Evolutionary conservation across 768 basidiomycete species (phyloP), one percentile per base, ranked within the genome.

Genomic region (Lactarius sanguifluus): DNA sequence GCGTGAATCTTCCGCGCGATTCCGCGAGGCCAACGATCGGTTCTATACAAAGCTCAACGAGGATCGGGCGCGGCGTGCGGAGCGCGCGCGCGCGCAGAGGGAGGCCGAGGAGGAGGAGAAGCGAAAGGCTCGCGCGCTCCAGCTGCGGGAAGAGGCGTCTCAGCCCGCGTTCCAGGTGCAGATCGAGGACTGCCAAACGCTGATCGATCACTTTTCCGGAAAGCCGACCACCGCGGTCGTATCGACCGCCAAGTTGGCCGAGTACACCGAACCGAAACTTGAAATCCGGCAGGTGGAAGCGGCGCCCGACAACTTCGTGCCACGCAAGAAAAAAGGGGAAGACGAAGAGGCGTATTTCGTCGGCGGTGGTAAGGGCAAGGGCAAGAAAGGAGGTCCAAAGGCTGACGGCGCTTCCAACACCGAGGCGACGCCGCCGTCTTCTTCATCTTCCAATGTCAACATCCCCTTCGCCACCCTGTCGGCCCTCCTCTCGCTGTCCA

Each of bases 111-210:
- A 94, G 74, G 82, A 86, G 36, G 83, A 85, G 73, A 94, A 91
- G 81, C 90, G 86, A 75, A 79, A 88, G 76, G 94, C 94, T 74
- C 81, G 89, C 66, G 89, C 86, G 12, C 85, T 90, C 70, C 88
- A 86, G 45, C 76, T 98, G 57, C 87, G 91, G 60, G 97, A 99
- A 66, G 95, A 98, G 75, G 97, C 97, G 28, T 86, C 88, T 66
- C 73, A 83, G 28, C 96, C 97, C 32, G 97, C 97, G 0, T 98
- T 85, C 83, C 92, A 93, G 73, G 82, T 87, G 61, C 87, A 98
- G 75, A 94, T 99, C 72, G 94, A 98, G 80, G 97, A 98, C 75
- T 98, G 95, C 79, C 90, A 92, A 74, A 96, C 91, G 4, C 86
- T 97, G 70, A 89, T 96, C 74, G 90, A 94, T 76, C 87, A 82